Base-by-base conservation (phyloP, 345 rosid species). In the Eucalyptus melliodora region DNA sequence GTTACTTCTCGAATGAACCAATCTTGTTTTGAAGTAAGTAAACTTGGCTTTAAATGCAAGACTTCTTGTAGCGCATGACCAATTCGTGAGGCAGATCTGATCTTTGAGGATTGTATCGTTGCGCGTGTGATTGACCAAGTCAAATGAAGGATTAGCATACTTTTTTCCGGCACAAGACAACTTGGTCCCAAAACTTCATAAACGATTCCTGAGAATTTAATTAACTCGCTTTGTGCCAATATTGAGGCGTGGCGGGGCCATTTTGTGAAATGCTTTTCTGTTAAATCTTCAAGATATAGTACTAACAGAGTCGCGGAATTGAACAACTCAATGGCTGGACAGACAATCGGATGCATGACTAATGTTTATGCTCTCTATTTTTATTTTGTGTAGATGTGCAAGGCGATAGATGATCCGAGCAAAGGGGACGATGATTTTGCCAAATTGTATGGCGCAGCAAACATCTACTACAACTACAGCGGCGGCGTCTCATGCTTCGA, bases 351-450 rank as follows among this genome's bases (percentile, higher is more conserved):
- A 65, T 15, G 37, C 77, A 8, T 30, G 77, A 65, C 77, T 7
- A 65, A 15, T 3, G 37, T n/a, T 65, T 65, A 65, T 65, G 77
- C 37, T n/a, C 19, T 65, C 77, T 65, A 5, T 56, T 65, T n/a
- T 65, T 4, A 65, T 3, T 65, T 65, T n/a, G 31, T 37, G 51
- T 89, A 95, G 97, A 95, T 95, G 97, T 95, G 97, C 88, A 92
- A 92, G 86, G 95, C 94, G 9, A 92, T 95, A 15, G 95, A 95
- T 53, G 94, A 95, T 91, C 92, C 94, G 5, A 89, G 42, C 89
- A 89, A 90, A 2, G 95, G 94, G 26, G 92, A 90, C 30, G 93
- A 94, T 86, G 92, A 92, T 16, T 93, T 95, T 11, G 93, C 90
- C 15, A 95, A 95, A 88, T 77, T 95, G 90, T 88, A 94, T 55